Evolutionary conservation across 2,329 filamentous ascomycete genomes (phyloP).

Genomic region (Penicillium expansum): DNA sequence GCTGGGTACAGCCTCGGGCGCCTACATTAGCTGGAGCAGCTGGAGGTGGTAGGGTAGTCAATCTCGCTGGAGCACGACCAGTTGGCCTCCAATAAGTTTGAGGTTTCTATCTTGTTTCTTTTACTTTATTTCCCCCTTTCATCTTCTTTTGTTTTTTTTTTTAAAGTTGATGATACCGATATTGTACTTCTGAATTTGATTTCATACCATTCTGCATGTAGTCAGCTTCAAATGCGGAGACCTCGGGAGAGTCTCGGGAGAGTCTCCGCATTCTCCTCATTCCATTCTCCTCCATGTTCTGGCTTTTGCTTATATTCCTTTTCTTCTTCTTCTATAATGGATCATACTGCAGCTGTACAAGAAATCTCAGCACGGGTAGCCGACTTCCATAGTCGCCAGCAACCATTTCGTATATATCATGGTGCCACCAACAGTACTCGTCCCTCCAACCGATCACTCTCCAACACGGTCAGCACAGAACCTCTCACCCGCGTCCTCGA

Average conservation of each 20-base stretch:
- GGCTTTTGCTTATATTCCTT: not conserved
- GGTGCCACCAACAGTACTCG: slow-evolving; percentile 76
- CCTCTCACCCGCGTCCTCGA: slow-evolving; percentile 60
- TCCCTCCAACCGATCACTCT: slow-evolving; percentile 42
- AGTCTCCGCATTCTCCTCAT: not conserved
- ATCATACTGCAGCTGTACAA: slow-evolving; percentile 18
- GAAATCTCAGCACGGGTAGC: slow-evolving; percentile 16
- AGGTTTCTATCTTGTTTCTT: not conserved
- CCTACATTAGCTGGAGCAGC: slow-evolving; percentile 12
- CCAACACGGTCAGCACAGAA: slow-evolving; percentile 65
- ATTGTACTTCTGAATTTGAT: slow-evolving; percentile 1
- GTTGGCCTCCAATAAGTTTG: slow-evolving; percentile 39
- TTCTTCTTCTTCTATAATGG: slow-evolving; percentile 8
- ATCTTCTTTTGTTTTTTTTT: not conserved
- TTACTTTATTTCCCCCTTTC: too few species aligned
- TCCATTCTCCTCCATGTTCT: not conserved
- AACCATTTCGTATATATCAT: slow-evolving; percentile 72
- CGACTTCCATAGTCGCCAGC: slow-evolving; percentile 48
- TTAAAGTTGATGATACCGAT: slow-evolving; percentile 8
- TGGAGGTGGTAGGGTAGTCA: slow-evolving; percentile 55
- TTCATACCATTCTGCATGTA: not conserved
- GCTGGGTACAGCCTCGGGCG: slow-evolving; percentile 62
- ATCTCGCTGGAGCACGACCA: slow-evolving; percentile 55
- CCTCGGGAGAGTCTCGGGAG: not conserved
- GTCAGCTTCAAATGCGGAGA: not conserved